phyloP scores from a whole-genome alignment of 352 stramenopile species.

The Phytophthora sansomeana region DNA sequence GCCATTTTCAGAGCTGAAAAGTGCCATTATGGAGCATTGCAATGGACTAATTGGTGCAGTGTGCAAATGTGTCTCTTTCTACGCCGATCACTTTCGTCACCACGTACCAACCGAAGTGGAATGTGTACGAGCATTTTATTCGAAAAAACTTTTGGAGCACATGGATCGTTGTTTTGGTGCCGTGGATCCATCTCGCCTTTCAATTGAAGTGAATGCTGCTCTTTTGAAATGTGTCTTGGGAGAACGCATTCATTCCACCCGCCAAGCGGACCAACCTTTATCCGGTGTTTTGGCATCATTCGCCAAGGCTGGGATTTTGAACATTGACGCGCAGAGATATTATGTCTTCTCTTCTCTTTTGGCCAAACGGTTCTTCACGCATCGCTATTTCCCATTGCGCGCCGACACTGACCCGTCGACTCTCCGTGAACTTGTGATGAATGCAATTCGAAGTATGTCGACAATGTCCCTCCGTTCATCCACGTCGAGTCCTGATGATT shows the following conservation, averaged over 20 bases:
- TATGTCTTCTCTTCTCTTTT: neutral
- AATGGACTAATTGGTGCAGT: slow-evolving; percentile 15
- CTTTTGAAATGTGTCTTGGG: slow-evolving; percentile 2
- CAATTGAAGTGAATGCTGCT: neutral
- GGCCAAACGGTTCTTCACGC: neutral
- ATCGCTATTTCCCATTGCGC: slow-evolving; percentile 1
- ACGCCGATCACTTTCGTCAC: slow-evolving; percentile 9
- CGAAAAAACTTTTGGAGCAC: slow-evolving; percentile 6
- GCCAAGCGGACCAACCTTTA: neutral
- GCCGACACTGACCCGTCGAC: neutral
- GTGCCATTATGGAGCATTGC: slow-evolving; percentile 11
- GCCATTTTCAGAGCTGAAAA: slow-evolving; percentile 8
- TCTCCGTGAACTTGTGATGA: slow-evolving; percentile 5
- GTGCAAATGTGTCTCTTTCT: slow-evolving; percentile 14
- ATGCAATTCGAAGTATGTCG: slow-evolving; percentile 5
- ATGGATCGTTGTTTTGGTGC: slow-evolving; percentile 5
- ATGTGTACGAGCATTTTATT: slow-evolving; percentile 17
- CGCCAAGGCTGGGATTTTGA: slow-evolving; percentile 3
- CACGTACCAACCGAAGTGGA: slow-evolving; percentile 7
- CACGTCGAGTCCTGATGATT: neutral
- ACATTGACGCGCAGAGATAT: slow-evolving; percentile 1
- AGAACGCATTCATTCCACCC: slow-evolving; percentile 1
- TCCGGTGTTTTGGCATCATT: neutral
- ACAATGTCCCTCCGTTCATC: neutral
- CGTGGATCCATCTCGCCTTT: neutral